Conservation (phyloP, 2,329 filamentous ascomycete genomes). For the Penicillium expansum region DNA sequence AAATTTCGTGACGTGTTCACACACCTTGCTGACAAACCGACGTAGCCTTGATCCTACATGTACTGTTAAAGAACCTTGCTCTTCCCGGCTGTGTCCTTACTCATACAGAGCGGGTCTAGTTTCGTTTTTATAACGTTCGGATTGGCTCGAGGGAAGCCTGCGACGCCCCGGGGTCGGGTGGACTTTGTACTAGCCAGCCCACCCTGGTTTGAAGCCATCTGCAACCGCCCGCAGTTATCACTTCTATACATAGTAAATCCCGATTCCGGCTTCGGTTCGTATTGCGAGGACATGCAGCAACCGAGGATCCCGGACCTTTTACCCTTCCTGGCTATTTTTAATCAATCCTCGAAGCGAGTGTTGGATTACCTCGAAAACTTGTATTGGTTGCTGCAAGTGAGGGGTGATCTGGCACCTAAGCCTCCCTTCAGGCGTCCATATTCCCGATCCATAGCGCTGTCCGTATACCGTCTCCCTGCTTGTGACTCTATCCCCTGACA, state of each 20-base stretch:
- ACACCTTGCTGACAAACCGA: neutral
- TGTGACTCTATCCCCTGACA: neutral
- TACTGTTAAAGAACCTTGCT: neutral
- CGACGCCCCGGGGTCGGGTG: neutral
- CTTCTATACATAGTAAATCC: neutral
- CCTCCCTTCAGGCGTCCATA: too few species aligned
- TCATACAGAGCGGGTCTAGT: neutral
- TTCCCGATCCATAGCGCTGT: neutral
- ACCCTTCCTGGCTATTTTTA: neutral
- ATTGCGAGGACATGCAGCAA: neutral
- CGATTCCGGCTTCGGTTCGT: neutral
- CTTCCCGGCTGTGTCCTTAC: neutral
- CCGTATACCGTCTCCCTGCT: neutral
- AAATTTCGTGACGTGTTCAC: neutral
- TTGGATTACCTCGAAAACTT: neutral
- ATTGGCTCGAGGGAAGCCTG: neutral
- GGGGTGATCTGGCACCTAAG: neutral
- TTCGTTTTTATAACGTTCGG: neutral
- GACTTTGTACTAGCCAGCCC: neutral
- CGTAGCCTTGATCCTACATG: neutral
- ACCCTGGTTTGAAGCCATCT: neutral
- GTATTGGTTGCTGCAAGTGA: neutral
- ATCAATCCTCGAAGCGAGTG: neutral
- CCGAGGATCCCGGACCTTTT: neutral
- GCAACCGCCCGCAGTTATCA: neutral